Conservation (phyloP, 208 protist species). For the Leishmania braziliensis region DNA sequence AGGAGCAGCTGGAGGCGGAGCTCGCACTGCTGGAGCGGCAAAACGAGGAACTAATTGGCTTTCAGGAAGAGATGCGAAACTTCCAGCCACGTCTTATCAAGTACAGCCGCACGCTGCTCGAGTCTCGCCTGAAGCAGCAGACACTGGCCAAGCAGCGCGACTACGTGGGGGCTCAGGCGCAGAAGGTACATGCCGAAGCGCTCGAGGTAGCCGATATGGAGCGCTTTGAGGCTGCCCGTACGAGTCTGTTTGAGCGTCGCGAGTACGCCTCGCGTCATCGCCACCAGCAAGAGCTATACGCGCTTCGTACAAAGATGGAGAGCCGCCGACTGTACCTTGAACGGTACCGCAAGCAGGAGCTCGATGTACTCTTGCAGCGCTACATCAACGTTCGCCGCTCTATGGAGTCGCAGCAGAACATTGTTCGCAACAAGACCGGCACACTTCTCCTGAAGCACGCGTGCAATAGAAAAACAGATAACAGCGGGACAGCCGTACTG, state of each 20-base stretch:
- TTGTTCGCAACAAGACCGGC: slow-evolving; percentile 87
- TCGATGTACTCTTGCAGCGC: slow-evolving; percentile 84
- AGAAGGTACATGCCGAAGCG: slow-evolving; percentile 78
- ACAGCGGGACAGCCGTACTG: slow-evolving; percentile 69
- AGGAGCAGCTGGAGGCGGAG: slow-evolving; percentile 81
- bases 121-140: slow-evolving; percentile 82
- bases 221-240: slow-evolving; percentile 63
- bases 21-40: slow-evolving; percentile 86
- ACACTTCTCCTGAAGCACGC: slow-evolving; percentile 87
- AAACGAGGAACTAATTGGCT: slow-evolving; percentile 79
- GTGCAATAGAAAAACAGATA: slow-evolving; percentile 82
- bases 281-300: slow-evolving; percentile 85
- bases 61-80: slow-evolving; percentile 75
- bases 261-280: slow-evolving; percentile 67
- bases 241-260: slow-evolving; percentile 56
- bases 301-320: slow-evolving; percentile 76
- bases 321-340: slow-evolving; percentile 74
- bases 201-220: slow-evolving; percentile 77
- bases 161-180: slow-evolving; percentile 80
- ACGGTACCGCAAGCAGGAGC: slow-evolving; percentile 79
- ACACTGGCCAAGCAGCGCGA: slow-evolving; percentile 88
- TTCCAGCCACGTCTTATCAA: slow-evolving; percentile 55
- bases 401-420: slow-evolving; percentile 88
- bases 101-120: slow-evolving; percentile 78
- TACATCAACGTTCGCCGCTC: slow-evolving; percentile 88